Conservation (phyloP, 805 yeast species). For the Spencermartinsiella europaea region DNA sequence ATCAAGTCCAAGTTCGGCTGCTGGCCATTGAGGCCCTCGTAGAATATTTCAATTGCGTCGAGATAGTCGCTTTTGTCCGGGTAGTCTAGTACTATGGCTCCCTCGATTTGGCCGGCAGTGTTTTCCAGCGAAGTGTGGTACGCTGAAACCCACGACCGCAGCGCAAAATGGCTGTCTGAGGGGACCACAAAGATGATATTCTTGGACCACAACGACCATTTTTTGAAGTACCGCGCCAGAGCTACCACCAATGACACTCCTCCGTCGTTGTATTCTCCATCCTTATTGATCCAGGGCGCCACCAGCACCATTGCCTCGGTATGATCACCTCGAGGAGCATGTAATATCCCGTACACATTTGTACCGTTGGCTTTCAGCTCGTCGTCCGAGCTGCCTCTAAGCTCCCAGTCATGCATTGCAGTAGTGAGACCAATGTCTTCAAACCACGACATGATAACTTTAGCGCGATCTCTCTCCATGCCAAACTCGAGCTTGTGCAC, state of each 20-base stretch:
- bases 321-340: slow-evolving; percentile 93
- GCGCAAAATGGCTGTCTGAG: slow-evolving; percentile 57
- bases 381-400: slow-evolving; percentile 19
- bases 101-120: slow-evolving; percentile 92
- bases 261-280: slow-evolving; percentile 63
- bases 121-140: slow-evolving; percentile 79
- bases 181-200: slow-evolving; percentile 85
- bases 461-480: slow-evolving; percentile 37
- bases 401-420: slow-evolving; percentile 37
- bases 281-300: slow-evolving; percentile 79
- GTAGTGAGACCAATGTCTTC: slow-evolving; percentile 69
- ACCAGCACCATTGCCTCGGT: slow-evolving; percentile 90
- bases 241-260: slow-evolving; percentile 72
- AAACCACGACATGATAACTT: slow-evolving; percentile 52
- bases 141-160: slow-evolving; percentile 89
- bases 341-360: slow-evolving; percentile 72
- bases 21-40: slow-evolving; percentile 92
- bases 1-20: slow-evolving; percentile 88
- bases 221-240: slow-evolving; percentile 70
- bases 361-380: slow-evolving; percentile 33
- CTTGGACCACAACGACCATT: slow-evolving; percentile 94
- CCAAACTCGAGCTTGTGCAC: slow-evolving; percentile 34
- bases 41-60: slow-evolving; percentile 66
- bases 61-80: slow-evolving; percentile 59
- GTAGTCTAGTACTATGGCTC: slow-evolving; percentile 81